Evolutionary conservation across 257 asterid genomes (phyloP).

Genomic region (Penstemon newberryi): DNA sequence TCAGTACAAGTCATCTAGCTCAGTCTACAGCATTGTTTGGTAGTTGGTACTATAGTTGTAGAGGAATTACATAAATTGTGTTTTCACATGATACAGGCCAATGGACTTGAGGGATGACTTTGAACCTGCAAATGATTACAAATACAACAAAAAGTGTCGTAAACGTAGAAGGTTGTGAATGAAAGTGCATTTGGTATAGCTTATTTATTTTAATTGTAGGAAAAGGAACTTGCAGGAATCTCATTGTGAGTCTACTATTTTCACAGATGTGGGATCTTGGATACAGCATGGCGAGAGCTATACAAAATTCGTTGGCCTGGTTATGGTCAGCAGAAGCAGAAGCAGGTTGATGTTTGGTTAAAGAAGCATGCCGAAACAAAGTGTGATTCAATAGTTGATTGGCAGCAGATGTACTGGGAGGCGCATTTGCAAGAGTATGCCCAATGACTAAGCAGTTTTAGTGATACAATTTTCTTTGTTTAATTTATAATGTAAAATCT

Average conservation of each 20-base stretch:
- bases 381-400: conserved; percentile 45
- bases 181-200: conserved; percentile 25
- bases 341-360: conserved; percentile 35
- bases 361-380: conserved; percentile 36
- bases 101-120: conserved; percentile 34
- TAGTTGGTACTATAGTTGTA: conserved; percentile 8
- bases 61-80: conserved; percentile 21
- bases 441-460: conserved; percentile 20
- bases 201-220: neutral
- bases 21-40: neutral
- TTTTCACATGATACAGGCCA: conserved; percentile 59
- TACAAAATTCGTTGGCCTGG: conserved; percentile 73
- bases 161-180: conserved; percentile 82
- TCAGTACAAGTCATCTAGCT: conserved; percentile 15
- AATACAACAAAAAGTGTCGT: conserved; percentile 35
- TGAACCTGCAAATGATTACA: conserved; percentile 36
- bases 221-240: conserved; percentile 28
- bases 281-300: conserved; percentile 54
- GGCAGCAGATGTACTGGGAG: conserved; percentile 89
- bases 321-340: conserved; percentile 33
- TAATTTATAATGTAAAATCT: conserved; percentile 23
- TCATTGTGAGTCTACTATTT: conserved; percentile 23
- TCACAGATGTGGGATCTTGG: conserved; percentile 52
- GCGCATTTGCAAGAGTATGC: conserved; percentile 77
- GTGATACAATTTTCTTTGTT: conserved; percentile 23